Evolutionary conservation across 1,284 basidiomycete genomes (phyloP), one percentile per base, ranked within the genome.

Genomic region (Cystobasidium slooffiae): DNA sequence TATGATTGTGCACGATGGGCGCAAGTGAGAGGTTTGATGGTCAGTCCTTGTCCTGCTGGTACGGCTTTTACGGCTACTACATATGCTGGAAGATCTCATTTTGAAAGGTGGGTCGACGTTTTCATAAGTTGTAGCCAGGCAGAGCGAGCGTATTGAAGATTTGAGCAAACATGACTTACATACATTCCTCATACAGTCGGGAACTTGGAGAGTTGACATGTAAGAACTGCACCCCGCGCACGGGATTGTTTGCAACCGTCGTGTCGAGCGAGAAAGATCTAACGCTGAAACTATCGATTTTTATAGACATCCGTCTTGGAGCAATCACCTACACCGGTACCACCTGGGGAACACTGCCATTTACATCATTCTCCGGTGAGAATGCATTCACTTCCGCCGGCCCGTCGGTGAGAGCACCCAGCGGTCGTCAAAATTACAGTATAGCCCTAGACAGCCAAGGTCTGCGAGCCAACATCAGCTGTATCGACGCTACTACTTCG

Each of bases 1-100:
- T 65, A 65, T 20, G 24, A 51, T 52, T 65, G 63, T 52, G 22
- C 20, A 16, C 6, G 47, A n/a, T 65, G 63, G 63, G 49, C 63
- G 6, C 47, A n/a, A 47, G 47, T 65, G 3, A 43, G 63, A 18
- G 63, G 63, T 3, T 24, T 65, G 14, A 20, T 46, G 16, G 20
- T 65, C 20, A 49, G 46, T 22, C 63, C 63, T 52, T 65, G 63
- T 31, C 63, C 63, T 51, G 63, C 44, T 16, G 63, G 63, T 24
- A 65, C 63, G 6, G 63, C 63, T 31, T 65, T 65, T 22, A 65
- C 63, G 8, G 49, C 44, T 65, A 65, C 46, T 31, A 37, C 49
- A 6, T 65, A 49, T 65, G 63, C 46, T 37, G 63, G 63, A 37
- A 52, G 63, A 24, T 43, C 63, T 18, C 63, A 65, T 39, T 65